phyloP scores from a whole-genome alignment of 1,284 basidiomycete species.

The Trichosporon asahii region DNA sequence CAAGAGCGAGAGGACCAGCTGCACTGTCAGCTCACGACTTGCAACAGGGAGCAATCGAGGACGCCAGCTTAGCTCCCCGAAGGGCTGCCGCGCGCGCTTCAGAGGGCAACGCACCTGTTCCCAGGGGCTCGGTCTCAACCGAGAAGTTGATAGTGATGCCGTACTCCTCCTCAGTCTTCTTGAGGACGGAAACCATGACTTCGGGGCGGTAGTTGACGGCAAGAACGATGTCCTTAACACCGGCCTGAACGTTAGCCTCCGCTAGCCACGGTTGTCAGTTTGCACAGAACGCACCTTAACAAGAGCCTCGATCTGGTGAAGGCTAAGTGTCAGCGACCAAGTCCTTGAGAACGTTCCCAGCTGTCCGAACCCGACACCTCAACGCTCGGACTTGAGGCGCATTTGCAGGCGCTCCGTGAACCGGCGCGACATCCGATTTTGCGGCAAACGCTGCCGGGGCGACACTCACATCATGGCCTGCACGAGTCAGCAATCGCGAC shows the following conservation, averaged over 20 bases:
- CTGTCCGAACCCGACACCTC: background rate
- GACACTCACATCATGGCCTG: conserved; percentile 51
- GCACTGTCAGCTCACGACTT: background rate
- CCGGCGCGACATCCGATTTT: background rate
- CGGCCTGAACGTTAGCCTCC: conserved; percentile 46
- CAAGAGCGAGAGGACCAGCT: conserved; percentile 58
- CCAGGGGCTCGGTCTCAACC: conserved; percentile 58
- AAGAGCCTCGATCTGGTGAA: conserved; percentile 57
- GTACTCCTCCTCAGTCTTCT: conserved; percentile 57
- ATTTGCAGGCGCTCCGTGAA: background rate
- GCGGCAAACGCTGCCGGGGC: background rate
- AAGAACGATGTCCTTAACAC: conserved; percentile 58
- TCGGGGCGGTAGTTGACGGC: conserved; percentile 58
- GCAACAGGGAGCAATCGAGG: too few species aligned
- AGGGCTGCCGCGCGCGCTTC: background rate
- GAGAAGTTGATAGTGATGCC: conserved; percentile 58
- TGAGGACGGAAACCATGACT: conserved; percentile 57
- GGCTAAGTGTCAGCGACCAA: conserved; percentile 32
- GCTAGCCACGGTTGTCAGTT: background rate
- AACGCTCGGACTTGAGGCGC: background rate
- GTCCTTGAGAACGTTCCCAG: background rate
- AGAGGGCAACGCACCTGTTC: conserved; percentile 50
- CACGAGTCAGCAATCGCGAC: conserved; percentile 19
- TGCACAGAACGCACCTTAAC: conserved; percentile 51
- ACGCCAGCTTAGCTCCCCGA: background rate